Percentiles rank a stretch among this genome's conserved stretches.
Evolutionary conservation across 495 filamentous ascomycete genomes (phyloP).

Genomic region (Neurospora sp.): DNA sequence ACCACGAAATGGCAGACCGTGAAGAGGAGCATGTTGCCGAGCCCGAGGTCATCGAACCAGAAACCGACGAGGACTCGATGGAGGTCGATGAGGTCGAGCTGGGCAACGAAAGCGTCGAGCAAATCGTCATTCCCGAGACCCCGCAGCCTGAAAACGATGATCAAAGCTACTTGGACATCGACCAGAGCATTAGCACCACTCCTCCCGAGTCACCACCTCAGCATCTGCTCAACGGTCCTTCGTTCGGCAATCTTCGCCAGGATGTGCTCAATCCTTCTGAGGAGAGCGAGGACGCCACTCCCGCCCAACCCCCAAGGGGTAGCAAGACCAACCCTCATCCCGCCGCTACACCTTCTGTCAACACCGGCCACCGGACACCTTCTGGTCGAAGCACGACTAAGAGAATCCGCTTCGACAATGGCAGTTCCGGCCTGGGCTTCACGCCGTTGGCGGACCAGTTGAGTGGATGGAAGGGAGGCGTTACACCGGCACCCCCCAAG

Average conservation of each 20-base stretch:
- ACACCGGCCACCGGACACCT: neutral
- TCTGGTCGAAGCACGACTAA: slow-evolving; percentile 14
- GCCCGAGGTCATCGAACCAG: neutral
- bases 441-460: neutral
- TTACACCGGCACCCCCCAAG: neutral
- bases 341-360: neutral
- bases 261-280: neutral
- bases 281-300: neutral
- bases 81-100: slow-evolving; percentile 12
- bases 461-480: slow-evolving; percentile 5
- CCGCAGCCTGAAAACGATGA: neutral
- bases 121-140: neutral
- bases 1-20: neutral
- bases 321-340: neutral
- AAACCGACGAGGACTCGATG: neutral
- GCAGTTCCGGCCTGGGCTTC: neutral
- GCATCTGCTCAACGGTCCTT: neutral
- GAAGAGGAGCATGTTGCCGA: neutral
- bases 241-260: neutral
- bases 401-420: slow-evolving; percentile 2
- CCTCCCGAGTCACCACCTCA: neutral
- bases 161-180: neutral
- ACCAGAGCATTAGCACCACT: neutral
- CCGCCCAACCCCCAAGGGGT: neutral
- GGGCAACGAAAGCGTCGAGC: slow-evolving; percentile 6